These are phyloP conservation scores for Alnus glutinosa DNA, from an alignment of 306 rosid species.

Conservation along the genomic window DNA sequence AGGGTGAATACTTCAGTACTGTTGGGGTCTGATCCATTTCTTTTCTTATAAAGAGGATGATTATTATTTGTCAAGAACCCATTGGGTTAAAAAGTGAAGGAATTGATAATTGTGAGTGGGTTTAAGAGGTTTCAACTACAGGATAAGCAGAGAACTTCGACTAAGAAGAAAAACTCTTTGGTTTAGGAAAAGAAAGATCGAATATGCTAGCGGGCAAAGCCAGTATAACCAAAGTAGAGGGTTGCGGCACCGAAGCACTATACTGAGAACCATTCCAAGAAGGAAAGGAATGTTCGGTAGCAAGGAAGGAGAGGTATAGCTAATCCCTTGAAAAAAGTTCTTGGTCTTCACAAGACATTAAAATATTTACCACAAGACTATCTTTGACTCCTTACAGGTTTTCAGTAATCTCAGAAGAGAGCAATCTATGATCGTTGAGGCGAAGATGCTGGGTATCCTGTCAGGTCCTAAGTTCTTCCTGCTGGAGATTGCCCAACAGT, in stretches of 20 bases:
- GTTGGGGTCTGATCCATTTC: conserved; percentile 3
- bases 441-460: neutral
- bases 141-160: conserved; percentile 6
- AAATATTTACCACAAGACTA: neutral
- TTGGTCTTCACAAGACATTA: neutral
- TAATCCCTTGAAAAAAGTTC: neutral
- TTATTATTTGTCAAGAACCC: conserved; percentile 4
- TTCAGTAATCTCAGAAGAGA: neutral
- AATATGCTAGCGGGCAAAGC: conserved; percentile 12
- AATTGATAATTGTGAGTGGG: conserved; percentile 1
- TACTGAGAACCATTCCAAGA: conserved; percentile 16
- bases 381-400: conserved; percentile 3
- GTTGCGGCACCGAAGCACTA: neutral
- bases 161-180: neutral
- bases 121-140: conserved; percentile 11
- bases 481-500: neutral
- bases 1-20: conserved; percentile 15
- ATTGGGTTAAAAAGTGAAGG: neutral
- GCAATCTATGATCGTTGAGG: neutral
- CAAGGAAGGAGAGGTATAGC: conserved; percentile 21
- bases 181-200: conserved; percentile 6
- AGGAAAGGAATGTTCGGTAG: conserved; percentile 11
- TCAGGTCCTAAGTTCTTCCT: neutral
- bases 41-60: conserved; percentile 15
- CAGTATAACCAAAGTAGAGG: conserved; percentile 19